Conservation (phyloP, 2,329 filamentous ascomycete species). For the Aspergillus glaucus region DNA sequence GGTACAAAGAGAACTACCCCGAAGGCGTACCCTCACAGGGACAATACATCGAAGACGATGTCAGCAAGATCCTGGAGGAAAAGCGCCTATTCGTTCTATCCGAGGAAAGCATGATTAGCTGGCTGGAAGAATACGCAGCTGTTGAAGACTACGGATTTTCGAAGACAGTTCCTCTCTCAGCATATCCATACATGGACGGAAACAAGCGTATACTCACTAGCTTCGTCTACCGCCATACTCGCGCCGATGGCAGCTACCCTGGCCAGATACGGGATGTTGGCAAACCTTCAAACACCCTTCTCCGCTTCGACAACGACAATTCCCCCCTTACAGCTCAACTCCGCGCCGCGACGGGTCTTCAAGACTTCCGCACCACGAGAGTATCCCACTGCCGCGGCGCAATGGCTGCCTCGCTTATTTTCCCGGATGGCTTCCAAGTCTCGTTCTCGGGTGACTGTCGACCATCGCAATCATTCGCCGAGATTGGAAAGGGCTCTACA, state of each 20-base stretch:
- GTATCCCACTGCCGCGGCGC: slow-evolving; percentile 78
- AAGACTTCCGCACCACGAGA: slow-evolving; percentile 57
- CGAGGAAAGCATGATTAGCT: slow-evolving; percentile 63
- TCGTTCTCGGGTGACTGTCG: slow-evolving; percentile 94
- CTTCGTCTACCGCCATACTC: slow-evolving; percentile 26
- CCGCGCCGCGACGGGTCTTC: slow-evolving; percentile 54
- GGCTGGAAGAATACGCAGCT: slow-evolving; percentile 71
- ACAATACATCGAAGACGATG: slow-evolving; percentile 29
- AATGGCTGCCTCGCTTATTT: slow-evolving; percentile 69
- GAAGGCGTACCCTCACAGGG: slow-evolving; percentile 27
- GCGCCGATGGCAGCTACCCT: slow-evolving; percentile 20
- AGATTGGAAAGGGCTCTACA: slow-evolving; percentile 67
- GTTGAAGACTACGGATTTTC: slow-evolving; percentile 71
- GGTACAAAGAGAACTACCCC: slow-evolving; percentile 57
- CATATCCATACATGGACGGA: slow-evolving; percentile 21
- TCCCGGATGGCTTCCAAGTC: slow-evolving; percentile 73
- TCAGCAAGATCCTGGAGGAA: slow-evolving; percentile 33
- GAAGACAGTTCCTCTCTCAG: slow-evolving; percentile 46
- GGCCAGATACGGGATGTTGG: slow-evolving; percentile 6
- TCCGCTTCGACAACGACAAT: slow-evolving; percentile 21
- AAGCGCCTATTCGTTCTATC: slow-evolving; percentile 60
- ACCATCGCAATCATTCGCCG: slow-evolving; percentile 63
- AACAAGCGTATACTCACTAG: slow-evolving; percentile 7
- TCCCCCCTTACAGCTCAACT: slow-evolving; percentile 35
- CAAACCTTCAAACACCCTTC: slow-evolving; percentile 12